Conservation (phyloP, 2,329 filamentous ascomycete species). For the Sclerotinia glacialis region DNA sequence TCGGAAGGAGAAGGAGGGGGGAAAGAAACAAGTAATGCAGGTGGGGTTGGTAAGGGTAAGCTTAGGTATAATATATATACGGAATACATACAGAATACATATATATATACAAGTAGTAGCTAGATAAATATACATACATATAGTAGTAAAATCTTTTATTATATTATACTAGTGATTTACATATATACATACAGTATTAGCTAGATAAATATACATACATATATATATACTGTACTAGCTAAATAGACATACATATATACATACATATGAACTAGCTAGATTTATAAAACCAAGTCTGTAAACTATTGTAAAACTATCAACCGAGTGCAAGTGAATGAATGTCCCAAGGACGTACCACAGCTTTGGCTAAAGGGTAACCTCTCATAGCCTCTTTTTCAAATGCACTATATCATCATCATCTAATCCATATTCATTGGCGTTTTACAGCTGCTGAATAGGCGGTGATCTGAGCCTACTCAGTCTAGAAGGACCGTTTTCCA, state of each 20-base stretch:
- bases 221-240: neutral
- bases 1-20: slow-evolving; percentile 3
- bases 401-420: slow-evolving; percentile 2
- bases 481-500: neutral
- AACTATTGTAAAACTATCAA: neutral
- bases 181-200: neutral
- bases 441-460: neutral
- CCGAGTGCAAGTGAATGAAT: too few species aligned
- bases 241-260: too few species aligned
- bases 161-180: too few species aligned
- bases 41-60: slow-evolving; percentile 3
- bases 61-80: too few species aligned
- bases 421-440: neutral
- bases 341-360: neutral
- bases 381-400: slow-evolving; percentile 1
- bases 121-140: too few species aligned
- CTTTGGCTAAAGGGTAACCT: neutral
- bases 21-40: neutral
- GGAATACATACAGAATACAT: too few species aligned
- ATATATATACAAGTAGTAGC: too few species aligned
- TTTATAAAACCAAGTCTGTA: too few species aligned
- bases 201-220: neutral
- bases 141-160: too few species aligned
- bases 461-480: neutral
- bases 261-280: too few species aligned